A percentile compares a stretch with the other conserved stretches of the same genome.
phyloP scores from a whole-genome alignment of 2,329 filamentous ascomycete species.

The Penicillium sp. region DNA sequence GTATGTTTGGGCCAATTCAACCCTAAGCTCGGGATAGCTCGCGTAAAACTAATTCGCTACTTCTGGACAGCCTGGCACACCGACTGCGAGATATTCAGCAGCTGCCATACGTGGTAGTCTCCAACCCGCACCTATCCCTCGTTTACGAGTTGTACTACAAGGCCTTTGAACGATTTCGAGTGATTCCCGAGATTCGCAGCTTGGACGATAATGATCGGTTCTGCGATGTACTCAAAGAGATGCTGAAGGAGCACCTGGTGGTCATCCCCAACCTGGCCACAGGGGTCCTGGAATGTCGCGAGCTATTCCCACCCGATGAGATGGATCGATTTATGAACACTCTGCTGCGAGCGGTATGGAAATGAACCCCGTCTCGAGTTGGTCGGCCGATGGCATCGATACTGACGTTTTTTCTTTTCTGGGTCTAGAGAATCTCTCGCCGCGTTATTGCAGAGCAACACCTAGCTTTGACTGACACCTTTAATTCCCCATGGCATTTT shows the following conservation, averaged over 20 bases:
- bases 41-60: not conserved
- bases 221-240: slow-evolving; percentile 76
- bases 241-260: slow-evolving; percentile 80
- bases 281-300: slow-evolving; percentile 87
- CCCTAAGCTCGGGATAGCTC: not conserved
- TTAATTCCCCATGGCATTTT: slow-evolving; percentile 86
- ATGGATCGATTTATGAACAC: slow-evolving; percentile 96
- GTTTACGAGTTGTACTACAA: slow-evolving; percentile 97
- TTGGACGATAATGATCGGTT: slow-evolving; percentile 87
- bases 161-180: slow-evolving; percentile 89
- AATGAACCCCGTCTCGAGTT: not conserved
- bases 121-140: slow-evolving; percentile 89
- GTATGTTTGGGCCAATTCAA: slow-evolving; percentile 42
- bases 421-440: slow-evolving; percentile 76
- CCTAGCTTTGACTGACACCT: slow-evolving; percentile 90
- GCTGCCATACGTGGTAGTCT: slow-evolving; percentile 90
- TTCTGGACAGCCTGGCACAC: slow-evolving; percentile 71
- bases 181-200: slow-evolving; percentile 77
- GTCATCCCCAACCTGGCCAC: slow-evolving; percentile 94
- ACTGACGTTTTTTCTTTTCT: not conserved
- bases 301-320: slow-evolving; percentile 74
- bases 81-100: slow-evolving; percentile 96
- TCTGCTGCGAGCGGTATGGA: slow-evolving; percentile 77
- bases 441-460: slow-evolving; percentile 98
- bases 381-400: not conserved